Conservation (phyloP, 306 rosid genomes). For the Pterocarpus macrocarpus region DNA sequence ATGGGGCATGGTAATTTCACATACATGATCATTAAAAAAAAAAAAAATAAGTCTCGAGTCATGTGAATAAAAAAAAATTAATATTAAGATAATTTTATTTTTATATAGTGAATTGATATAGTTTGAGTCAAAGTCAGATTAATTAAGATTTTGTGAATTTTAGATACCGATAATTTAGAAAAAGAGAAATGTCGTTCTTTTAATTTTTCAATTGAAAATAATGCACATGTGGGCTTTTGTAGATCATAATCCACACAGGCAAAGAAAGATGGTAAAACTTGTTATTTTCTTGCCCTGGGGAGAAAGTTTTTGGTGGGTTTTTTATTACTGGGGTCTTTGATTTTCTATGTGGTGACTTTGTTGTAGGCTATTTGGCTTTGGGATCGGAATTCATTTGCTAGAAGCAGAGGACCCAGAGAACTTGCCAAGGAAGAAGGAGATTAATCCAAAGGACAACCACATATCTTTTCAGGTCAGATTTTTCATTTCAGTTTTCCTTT, state of each 20-base stretch:
- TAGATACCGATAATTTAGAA: too few relatives aligned
- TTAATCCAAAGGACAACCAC: conserved; percentile 95
- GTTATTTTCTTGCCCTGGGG: too few relatives aligned
- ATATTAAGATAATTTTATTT: too few relatives aligned
- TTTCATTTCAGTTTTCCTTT: neutral
- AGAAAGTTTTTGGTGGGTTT: neutral
- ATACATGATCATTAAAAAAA: neutral
- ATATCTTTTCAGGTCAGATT: conserved; percentile 86
- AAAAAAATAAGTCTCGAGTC: neutral
- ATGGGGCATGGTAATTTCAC: conserved; percentile 85
- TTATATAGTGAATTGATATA: too few relatives aligned
- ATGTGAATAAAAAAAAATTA: too few relatives aligned
- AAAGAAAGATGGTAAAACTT: too few relatives aligned
- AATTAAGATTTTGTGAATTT: too few relatives aligned
- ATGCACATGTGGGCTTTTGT: too few relatives aligned
- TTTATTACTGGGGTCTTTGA: neutral
- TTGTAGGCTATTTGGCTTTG: conserved; percentile 78
- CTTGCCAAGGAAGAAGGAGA: conserved; percentile 66
- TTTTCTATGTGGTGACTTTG: conserved; percentile 22
- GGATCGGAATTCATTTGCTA: conserved; percentile 90
- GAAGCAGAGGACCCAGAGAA: conserved; percentile 74
- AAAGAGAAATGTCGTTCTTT: too few relatives aligned
- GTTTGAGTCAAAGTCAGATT: too few relatives aligned
- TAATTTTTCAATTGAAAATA: too few relatives aligned
- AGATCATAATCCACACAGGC: too few relatives aligned